Evolutionary conservation across 2,329 filamentous ascomycete species (phyloP), one percentile per base, ranked within the genome.

Genomic region (Fusarium vanettenii): DNA sequence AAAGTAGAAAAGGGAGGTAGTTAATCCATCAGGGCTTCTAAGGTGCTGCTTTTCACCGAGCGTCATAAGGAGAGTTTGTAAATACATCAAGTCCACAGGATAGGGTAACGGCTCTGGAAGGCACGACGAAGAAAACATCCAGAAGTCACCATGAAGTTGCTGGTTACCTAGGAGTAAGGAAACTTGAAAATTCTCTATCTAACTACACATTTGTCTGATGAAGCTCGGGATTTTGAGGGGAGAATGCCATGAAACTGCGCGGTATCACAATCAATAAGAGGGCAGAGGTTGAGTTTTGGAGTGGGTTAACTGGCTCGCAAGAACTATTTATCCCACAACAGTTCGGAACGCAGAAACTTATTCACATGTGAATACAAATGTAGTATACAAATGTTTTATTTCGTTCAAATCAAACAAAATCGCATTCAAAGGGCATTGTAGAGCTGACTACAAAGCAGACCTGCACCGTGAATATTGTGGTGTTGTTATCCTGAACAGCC

Each of bases 401-500:
- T 31, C 29, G 29, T 7, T 31, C 2, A 13, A 11, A 31, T 5
- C 25, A 20, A 55, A 10, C 11, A 55, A 20, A 6, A 14, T 55
- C 10, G 11, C 27, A 14, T 31, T 9, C 11, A 20, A 55, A 33
- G 27, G 6, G n/a, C 4, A 20, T 31, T 55, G 27, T 14, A 16
- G 27, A 31, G 18, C 11, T 10, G 2, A 52, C 25, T n/a, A 6
- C n/a, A 25, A 37, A 39, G 55, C n/a, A 8, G 14, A 18, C 35
- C 16, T 27, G 16, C 55, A 37, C 31, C 10, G 39, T 64, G 50
- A 63, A 48, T 41, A 27, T 27, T n/a, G 7, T 37, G 57, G 11
- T 69, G 25, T 43, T 16, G 25, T 39, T 70, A 70, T 66, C 68
- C 68, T 70, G 52, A 31, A 70, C 18, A 59, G 14, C n/a, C 52